Conservation (phyloP, 176 grass and related monocot species). For the Dendrocalamus sinicus region DNA sequence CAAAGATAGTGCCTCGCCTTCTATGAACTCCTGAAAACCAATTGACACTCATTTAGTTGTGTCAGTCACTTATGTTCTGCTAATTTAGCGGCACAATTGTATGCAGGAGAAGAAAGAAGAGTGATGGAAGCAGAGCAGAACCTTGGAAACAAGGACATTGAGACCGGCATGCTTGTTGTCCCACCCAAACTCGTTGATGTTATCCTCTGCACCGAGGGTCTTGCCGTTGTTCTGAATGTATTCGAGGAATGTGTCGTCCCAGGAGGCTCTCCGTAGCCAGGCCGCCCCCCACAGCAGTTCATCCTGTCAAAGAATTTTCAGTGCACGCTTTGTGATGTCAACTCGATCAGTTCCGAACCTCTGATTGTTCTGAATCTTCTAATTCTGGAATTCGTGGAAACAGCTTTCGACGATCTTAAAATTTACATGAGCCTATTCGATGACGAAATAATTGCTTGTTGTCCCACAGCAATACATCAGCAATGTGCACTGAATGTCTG, state of each 20-base stretch:
- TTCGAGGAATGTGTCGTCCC: constrained; percentile 67
- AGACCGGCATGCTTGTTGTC: constrained; percentile 98
- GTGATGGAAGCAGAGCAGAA: not conserved
- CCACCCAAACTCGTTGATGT: constrained; percentile 89
- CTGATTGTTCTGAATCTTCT: not conserved
- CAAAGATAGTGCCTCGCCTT: constrained; percentile 63
- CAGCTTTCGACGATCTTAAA: not conserved
- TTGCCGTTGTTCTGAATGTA: constrained; percentile 95
- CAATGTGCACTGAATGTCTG: not conserved
- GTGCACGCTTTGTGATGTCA: not conserved
- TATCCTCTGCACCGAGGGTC: constrained; percentile 86
- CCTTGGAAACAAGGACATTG: constrained; percentile 92
- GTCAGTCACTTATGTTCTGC: not conserved
- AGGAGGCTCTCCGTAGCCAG: constrained; percentile 78
- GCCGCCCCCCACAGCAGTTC: constrained; percentile 97
- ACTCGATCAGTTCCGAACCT: not conserved
- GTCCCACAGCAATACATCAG: not conserved
- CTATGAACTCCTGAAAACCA: constrained; percentile 76
- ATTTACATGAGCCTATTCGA: not conserved
- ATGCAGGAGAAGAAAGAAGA: not conserved
- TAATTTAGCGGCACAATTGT: not conserved
- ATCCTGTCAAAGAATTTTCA: constrained; percentile 55
- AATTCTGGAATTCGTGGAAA: not conserved
- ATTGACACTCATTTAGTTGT: not conserved
- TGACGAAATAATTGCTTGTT: not conserved